phyloP scores from a whole-genome alignment of 2,329 filamentous ascomycete genomes.

The Lachnellula hyalina region DNA sequence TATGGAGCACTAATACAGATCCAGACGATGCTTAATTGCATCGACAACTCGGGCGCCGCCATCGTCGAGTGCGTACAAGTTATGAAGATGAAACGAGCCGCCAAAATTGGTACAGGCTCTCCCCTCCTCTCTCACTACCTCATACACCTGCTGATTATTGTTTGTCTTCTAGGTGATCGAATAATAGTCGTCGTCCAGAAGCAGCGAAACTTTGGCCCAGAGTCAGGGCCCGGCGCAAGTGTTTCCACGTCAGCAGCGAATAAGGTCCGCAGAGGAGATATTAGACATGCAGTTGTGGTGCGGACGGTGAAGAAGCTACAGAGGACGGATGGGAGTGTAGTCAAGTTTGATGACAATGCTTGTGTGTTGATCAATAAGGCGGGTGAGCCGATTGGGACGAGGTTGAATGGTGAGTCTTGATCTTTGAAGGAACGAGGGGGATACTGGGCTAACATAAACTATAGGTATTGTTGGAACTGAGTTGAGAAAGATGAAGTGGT shows the following conservation, averaged over 20 bases:
- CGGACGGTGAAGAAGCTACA: conserved; percentile 84
- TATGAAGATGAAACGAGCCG: conserved; percentile 81
- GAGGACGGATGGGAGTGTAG: conserved; percentile 79
- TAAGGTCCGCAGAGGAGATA: conserved; percentile 95
- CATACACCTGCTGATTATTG: background rate
- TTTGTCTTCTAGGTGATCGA: conserved; percentile 65
- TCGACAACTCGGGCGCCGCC: conserved; percentile 96
- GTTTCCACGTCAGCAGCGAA: conserved; percentile 70
- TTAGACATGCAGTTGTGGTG: conserved; percentile 92
- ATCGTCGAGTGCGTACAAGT: conserved; percentile 95
- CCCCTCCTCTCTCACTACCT: conserved; percentile 1
- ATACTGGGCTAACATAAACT: conserved; percentile 11
- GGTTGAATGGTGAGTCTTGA: conserved; percentile 64
- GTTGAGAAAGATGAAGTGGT: conserved; percentile 90
- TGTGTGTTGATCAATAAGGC: conserved; percentile 97
- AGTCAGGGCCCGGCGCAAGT: conserved; percentile 65
- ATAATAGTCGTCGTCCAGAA: conserved; percentile 98
- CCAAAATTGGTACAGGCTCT: conserved; percentile 69
- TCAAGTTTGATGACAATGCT: conserved; percentile 96
- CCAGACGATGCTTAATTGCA: conserved; percentile 96
- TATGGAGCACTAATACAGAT: background rate
- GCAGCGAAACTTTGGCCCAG: conserved; percentile 71
- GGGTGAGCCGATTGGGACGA: conserved; percentile 88
- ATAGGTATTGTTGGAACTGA: conserved; percentile 83
- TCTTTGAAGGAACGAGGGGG: background rate